Evolutionary conservation across 441 rosid species (phyloP), one percentile per base, ranked within the genome.

Genomic region (Capsella rubella): DNA sequence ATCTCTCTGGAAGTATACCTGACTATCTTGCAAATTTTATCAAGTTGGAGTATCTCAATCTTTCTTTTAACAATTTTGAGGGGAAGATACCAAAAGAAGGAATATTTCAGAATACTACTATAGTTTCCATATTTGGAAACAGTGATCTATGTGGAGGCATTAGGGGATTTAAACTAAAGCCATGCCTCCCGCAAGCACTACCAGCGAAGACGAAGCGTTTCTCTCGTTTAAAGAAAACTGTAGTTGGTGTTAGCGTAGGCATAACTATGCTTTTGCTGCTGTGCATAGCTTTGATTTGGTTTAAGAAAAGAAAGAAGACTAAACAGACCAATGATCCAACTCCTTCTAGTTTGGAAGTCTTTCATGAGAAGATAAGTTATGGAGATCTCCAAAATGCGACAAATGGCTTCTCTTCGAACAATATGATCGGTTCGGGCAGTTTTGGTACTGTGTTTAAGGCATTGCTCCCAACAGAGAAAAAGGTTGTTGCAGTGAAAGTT

Each of bases 381-480:
- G 29, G 39, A 43, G 49, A 43, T 43, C 37, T 72, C 1, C 16
- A 10, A 6, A 72, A 21, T 1, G 76, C 70, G 0, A 63, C 64
- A 9, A 2, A 72, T 53, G 70, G 64, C 10, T 72, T 72, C 47
- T 63, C 76, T 42, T 9, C 34, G 0, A 72, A 14, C 42, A 62
- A 52, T 32, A 3, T 25, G 15, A 5, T 72, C 45, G 76, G 76
- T 14, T 72, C 55, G 6, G 70, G 76, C 13, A 72, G 69, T 60
- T 72, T 72, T 63, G 70, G 76, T 39, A 72, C 47, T 18, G 76
- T 72, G 0, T 72, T 62, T 43, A 63, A 63, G 37, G 76, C 76
- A 32, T 13, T 63, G 0, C 49, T 62, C 4, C 74, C 67, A 0
- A 9, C 49, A 8, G 72, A 68, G 54, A 32, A 35, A 3, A 65